Base-by-base conservation (phyloP, 2,329 filamentous ascomycete species). In the Ambrosiella cleistominuta region DNA sequence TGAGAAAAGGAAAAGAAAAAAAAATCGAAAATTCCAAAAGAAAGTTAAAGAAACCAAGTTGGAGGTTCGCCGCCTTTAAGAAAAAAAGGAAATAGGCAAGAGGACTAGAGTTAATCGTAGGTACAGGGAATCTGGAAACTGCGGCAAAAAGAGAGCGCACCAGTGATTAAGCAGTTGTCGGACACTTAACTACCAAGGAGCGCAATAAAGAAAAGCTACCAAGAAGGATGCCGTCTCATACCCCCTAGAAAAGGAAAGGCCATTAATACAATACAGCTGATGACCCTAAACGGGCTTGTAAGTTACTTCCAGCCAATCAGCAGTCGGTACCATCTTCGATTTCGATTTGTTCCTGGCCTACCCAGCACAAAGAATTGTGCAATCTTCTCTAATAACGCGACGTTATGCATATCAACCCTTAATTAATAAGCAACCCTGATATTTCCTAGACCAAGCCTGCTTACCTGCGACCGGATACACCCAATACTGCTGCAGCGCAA, bases 121-220 rank as follows among this genome's bases (percentile, higher is more conserved):
- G 38, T n/a, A 53, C 51, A 47, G 44, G 44, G 44, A 47, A 47
- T 47, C 44, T 4, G 44, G 44, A 47, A 47, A 47, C 44, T 47
- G 44, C 51, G 51, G n/a, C 13, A 47, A 56, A 56, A 44, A 56
- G 53, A 54, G 54, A 56, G 54, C 54, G 54, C 54, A 37, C 19
- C 17, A 56, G 54, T 56, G 54, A 45, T 36, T 13, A 40, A 47
- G 44, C 44, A 47, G n/a, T 17, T n/a, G 19, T 17, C 44, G 19
- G 19, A 47, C 19, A 15, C 19, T 15, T 47, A 17, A 47, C 44
- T 11, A 17, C 44, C 44, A 47, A 47, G 19, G 44, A 17, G 12
- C 19, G n/a, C 12, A 17, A 47, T 6, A 47, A 47, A 13, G n/a
- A 47, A 47, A 3, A 47, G 13, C 44, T 47, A 15, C 44, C 5